Base-by-base conservation (phyloP, 805 yeast species). In the Candida pseudoglaebosa region DNA sequence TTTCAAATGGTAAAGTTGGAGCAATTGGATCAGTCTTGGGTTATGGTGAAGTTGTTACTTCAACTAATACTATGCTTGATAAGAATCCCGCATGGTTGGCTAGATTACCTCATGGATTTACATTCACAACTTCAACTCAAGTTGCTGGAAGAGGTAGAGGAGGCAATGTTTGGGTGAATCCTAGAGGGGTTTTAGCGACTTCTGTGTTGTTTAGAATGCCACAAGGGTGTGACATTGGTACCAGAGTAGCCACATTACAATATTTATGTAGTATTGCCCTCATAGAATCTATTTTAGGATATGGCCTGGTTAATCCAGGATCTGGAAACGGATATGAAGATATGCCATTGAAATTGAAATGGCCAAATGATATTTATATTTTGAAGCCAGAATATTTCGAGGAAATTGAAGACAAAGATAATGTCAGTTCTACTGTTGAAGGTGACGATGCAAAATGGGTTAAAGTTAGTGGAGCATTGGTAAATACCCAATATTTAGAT, bases 291-390 rank as follows among this genome's bases (percentile, higher is more conserved):
- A 72, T 91, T 13, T 59, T 76, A 24, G 67, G 77, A 2, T 79
- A 88, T 50, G 78, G 78, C 2, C 54, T 61, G 39, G 39, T 38
- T 4, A 51, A 49, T 10, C 52, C 63, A 14, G 73, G 73, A 5
- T 36, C 44, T 5, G 69, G 70, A 2, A 60, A 63, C 0, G 88
- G 85, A 0, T 87, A 82, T 55, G 81, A 78, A 15, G 82, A 78
- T 33, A 61, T 93, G 48, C 97, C 96, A 0, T 70, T 91, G 12
- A 73, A 78, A 36, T 73, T 93, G 43, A 93, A 93, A 57, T 93
- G 99, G 99, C 99, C 99, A 2, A 93, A 93, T 57, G 99, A 93
- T 59, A 65, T 93, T 10, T 93, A 87, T 54, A 78, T 83, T 3
- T 56, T 78, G 49, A 79, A 77, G 39, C 95, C 95, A 1, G 80